Evolutionary conservation across 306 rosid species (phyloP).

Genomic region (Carpinus fangiana): DNA sequence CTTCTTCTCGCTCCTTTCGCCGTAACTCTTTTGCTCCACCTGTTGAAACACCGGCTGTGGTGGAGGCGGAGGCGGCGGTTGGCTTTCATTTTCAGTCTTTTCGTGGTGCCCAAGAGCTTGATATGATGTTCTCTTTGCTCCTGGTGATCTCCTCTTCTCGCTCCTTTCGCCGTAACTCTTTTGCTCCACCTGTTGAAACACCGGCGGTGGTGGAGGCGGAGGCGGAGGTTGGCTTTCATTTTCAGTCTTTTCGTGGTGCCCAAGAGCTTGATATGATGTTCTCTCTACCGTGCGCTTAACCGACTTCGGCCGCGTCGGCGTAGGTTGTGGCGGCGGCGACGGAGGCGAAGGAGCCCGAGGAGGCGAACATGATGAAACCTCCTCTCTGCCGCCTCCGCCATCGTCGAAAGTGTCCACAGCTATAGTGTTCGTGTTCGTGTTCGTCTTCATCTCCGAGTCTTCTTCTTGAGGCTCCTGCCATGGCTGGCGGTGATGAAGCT

Average conservation of each 20-base stretch:
- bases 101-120: constrained; percentile 24
- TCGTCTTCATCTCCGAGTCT: constrained; percentile 12
- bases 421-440: neutral
- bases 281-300: constrained; percentile 31
- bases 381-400: constrained; percentile 20
- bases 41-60: constrained; percentile 18
- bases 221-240: neutral
- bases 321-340: constrained; percentile 2
- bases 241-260: constrained; percentile 12
- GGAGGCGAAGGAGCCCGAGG: constrained; percentile 18
- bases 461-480: constrained; percentile 31
- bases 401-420: neutral
- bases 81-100: constrained; percentile 10
- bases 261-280: constrained; percentile 29
- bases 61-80: neutral
- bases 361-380: constrained; percentile 14
- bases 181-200: constrained; percentile 27
- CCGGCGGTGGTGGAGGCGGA: constrained; percentile 13
- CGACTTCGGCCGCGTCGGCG: constrained; percentile 7
- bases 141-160: constrained; percentile 44
- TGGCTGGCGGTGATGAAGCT: constrained; percentile 28
- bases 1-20: constrained; percentile 40
- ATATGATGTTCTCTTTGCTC: constrained; percentile 33
- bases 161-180: constrained; percentile 24
- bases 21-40: constrained; percentile 32